Conservation (phyloP, 352 stramenopile genomes). For the Phytophthora fragariae region DNA sequence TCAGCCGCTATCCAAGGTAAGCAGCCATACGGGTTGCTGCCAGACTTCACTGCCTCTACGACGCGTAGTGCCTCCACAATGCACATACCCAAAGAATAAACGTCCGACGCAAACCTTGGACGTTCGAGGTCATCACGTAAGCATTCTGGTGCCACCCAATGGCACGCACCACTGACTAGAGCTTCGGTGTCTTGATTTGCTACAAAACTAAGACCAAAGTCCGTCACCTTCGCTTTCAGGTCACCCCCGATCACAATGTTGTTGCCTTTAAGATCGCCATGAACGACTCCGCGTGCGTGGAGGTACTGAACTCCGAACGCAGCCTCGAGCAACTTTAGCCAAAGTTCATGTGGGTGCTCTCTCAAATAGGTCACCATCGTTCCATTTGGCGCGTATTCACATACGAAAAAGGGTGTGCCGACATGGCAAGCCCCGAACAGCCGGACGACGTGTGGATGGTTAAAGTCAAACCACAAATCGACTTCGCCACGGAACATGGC, state of each 20-base stretch:
- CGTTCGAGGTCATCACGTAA: not conserved
- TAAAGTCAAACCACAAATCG: not conserved
- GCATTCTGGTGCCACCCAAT: not conserved
- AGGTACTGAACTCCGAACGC: not conserved
- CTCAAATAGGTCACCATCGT: not conserved
- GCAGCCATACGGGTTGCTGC: not conserved
- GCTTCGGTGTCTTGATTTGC: not conserved
- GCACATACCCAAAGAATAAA: slow-evolving; percentile 37
- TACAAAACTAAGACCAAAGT: not conserved
- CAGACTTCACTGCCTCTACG: not conserved
- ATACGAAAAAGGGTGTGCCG: not conserved
- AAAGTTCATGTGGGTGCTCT: not conserved
- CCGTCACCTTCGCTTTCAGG: not conserved
- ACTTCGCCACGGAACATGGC: too few species aligned
- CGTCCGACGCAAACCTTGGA: slow-evolving; percentile 13
- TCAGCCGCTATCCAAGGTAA: not conserved
- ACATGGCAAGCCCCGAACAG: not conserved
- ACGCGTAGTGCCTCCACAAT: slow-evolving; percentile 31
- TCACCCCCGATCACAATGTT: not conserved
- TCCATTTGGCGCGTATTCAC: not conserved
- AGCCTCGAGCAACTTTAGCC: not conserved
- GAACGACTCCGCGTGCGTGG: not conserved
- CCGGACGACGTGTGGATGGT: not conserved
- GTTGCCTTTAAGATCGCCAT: not conserved
- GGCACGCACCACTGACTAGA: not conserved